Evolutionary conservation across 768 basidiomycete genomes (phyloP).

Genomic region (Dentipellis sp.): DNA sequence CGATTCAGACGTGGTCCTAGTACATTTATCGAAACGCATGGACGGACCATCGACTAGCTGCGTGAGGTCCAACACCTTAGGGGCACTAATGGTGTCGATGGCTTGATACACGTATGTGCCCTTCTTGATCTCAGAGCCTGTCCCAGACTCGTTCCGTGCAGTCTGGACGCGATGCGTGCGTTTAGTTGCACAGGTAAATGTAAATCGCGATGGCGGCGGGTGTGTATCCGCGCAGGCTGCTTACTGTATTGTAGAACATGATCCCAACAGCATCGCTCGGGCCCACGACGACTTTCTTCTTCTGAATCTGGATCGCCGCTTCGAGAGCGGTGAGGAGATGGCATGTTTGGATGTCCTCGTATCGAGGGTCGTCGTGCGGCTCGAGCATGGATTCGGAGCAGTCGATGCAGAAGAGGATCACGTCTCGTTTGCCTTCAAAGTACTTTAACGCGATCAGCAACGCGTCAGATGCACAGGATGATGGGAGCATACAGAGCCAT

Average conservation of each 20-base stretch:
- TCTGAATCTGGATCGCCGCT: constrained; percentile 79
- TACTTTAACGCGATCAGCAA: constrained; percentile 28
- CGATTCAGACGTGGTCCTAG: not conserved
- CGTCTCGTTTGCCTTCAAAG: constrained; percentile 70
- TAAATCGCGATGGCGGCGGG: not conserved
- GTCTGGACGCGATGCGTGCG: constrained; percentile 11
- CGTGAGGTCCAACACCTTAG: constrained; percentile 72
- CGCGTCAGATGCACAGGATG: not conserved
- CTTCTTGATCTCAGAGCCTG: constrained; percentile 53
- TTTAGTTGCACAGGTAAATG: not conserved
- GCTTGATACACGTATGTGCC: constrained; percentile 67
- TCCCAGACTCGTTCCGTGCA: constrained; percentile 29
- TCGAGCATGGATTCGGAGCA: constrained; percentile 86
- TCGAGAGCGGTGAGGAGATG: constrained; percentile 75
- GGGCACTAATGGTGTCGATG: constrained; percentile 69
- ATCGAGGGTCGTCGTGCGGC: constrained; percentile 52
- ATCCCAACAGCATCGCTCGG: constrained; percentile 90
- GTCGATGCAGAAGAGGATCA: constrained; percentile 93
- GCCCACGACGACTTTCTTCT: constrained; percentile 81
- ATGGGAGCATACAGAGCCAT: constrained; percentile 38
- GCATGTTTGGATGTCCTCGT: constrained; percentile 61
- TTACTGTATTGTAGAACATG: constrained; percentile 86
- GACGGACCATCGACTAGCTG: constrained; percentile 63
- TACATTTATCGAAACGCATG: constrained; percentile 5
- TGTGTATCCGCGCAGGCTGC: constrained; percentile 15